Evolutionary conservation across 2,329 filamentous ascomycete species (phyloP).

Genomic region (Fusarium algeriense): DNA sequence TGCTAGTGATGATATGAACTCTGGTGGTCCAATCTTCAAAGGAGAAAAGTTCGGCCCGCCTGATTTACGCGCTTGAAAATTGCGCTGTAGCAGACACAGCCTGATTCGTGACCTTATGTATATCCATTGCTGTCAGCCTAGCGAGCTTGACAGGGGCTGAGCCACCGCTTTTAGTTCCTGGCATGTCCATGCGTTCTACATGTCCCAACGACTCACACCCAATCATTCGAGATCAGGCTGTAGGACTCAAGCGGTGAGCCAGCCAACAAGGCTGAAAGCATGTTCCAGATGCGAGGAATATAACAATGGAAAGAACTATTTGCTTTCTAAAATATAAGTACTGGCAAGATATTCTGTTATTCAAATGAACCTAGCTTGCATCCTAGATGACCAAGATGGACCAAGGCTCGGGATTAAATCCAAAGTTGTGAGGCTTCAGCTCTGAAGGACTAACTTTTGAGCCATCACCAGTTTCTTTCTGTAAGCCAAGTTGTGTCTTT

Average conservation of each 20-base stretch:
- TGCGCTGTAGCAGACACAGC: neutral
- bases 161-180: neutral
- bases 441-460: neutral
- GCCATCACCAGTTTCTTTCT: too few species aligned
- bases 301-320: too few species aligned
- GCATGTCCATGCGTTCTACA: accelerated
- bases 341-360: too few species aligned
- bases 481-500: too few species aligned
- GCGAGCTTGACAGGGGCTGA: accelerated
- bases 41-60: neutral
- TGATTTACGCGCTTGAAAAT: neutral
- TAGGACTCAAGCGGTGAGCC: neutral
- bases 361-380: too few species aligned
- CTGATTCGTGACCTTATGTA: neutral
- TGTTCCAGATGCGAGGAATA: neutral
- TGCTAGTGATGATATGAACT: too few species aligned
- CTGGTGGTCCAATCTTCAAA: too few species aligned
- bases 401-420: neutral
- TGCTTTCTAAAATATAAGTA: too few species aligned
- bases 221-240: neutral
- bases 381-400: neutral
- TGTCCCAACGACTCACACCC: neutral
- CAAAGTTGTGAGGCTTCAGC: slow-evolving; percentile 2
- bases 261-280: too few species aligned
- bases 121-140: neutral